Base-by-base conservation (phyloP, 176 grass and related monocot genomes). In the maize (Zea mays) region DNA sequence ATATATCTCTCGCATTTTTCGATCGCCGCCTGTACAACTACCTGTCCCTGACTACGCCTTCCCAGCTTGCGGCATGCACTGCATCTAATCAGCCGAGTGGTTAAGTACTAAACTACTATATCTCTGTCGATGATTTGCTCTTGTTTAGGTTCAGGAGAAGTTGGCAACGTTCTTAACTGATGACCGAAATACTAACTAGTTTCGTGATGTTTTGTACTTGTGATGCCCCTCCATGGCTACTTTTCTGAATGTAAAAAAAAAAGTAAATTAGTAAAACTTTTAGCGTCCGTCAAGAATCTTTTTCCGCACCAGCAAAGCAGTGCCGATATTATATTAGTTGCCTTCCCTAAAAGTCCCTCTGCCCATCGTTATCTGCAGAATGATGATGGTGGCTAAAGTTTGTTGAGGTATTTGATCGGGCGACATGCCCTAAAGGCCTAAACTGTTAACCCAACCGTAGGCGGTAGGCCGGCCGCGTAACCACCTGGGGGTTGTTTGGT, bases 21-120 rank as follows among this genome's bases (percentile, higher is more conserved):
- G 27, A 27, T 27, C 34, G 16, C 46, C 17, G 12, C 4, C 27
- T 42, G 44, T 21, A 21, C 69, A 74, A 10, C 79, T 71, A 84
- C 70, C 63, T 65, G 63, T 84, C 34, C 70, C 63, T 65, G 63
- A 88, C 34, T 57, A 8, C 15, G 40, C 27, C 76, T 48, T 65
- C 63, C 0, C 62, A 79, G 56, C 75, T 79, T 73, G 66, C 37
- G n/a, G 3, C 52, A 34, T 27, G 27, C 27, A 27, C 27, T 27
- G 27, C 27, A 27, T 27, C 19, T 43, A 39, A 75, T 65, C 49
- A 48, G 4, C 21, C 41, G 12, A 21, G 38, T 7, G 12, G 33
- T 34, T 63, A 74, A 5, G 27, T 27, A 27, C 37, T 59, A 62
- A 42, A 7, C 17, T 61, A 4, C 27, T 14, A 35, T 11, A 10